Base-by-base conservation (phyloP, 441 rosid species). In the Arabidopsis lyrata region DNA sequence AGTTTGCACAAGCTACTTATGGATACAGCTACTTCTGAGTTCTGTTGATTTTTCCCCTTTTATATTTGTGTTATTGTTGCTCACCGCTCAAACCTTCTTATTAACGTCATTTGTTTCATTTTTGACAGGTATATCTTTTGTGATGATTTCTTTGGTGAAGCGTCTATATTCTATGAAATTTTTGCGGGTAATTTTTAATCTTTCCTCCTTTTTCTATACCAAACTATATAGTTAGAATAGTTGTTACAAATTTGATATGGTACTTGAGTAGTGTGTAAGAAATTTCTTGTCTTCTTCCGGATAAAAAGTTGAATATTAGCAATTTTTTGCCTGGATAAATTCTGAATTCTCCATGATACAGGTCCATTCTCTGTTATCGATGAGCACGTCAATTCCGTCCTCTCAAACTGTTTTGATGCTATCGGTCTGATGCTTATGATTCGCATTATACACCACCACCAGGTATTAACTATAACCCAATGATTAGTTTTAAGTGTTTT, bases 1-100 rank as follows among this genome's bases (percentile, higher is more conserved):
- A 93, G 98, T 75, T 83, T 89, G 81, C 99, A 96, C 82, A 96
- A 91, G 83, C 88, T 96, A 77, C 95, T 96, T 60, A 88, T 96
- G 95, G 99, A 96, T 81, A 96, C 99, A 72, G 99, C 99, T 65
- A 93, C 99, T 78, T 96, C 99, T 29, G 99, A 96, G 99, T 96
- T 88, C 78, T 75, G 69, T 80, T 70, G 47, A 73, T 70, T 66
- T 50, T 55, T 8, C 81, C 80, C 47, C 66, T 47, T 66, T 80
- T 66, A n/a, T 12, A 5, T 70, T 79, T 78, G 12, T 52, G 22
- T 59, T 57, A 8, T 45, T 65, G 50, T 66, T 65, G 50, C 74
- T 78, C 69, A 45, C 64, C 66, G 50, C 76, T 31, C 70, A 20
- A 22, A 34, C 44, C 15, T 45, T 49, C 48, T 53, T 42, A 44